Conservation (phyloP, 306 rosid genomes). For the Urtica urens region DNA sequence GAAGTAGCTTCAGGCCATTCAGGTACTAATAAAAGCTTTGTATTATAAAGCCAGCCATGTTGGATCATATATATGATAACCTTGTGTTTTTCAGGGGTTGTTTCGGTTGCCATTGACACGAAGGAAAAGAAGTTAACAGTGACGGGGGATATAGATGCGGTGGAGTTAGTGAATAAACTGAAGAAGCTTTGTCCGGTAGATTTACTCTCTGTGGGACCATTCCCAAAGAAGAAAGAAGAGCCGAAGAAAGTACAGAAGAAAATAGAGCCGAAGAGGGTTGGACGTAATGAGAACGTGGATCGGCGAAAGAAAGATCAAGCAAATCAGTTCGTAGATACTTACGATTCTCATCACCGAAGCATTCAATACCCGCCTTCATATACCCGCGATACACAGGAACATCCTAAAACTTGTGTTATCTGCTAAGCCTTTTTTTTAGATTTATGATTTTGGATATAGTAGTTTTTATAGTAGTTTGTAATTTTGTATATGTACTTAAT, state of each 20-base stretch:
- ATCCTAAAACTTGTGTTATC: too few species aligned
- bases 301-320: constrained; percentile 23
- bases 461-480: too few species aligned
- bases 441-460: too few species aligned
- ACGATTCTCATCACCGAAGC: not conserved
- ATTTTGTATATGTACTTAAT: too few species aligned
- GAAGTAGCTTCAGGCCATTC: constrained; percentile 46
- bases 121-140: constrained; percentile 58
- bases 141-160: constrained; percentile 61
- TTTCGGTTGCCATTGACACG: constrained; percentile 51
- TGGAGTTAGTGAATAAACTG: constrained; percentile 34
- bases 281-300: too few species aligned
- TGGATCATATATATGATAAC: not conserved
- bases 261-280: too few species aligned
- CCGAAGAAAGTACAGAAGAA: constrained; percentile 25
- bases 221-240: constrained; percentile 49
- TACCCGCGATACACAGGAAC: too few species aligned
- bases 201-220: constrained; percentile 69
- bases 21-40: too few species aligned
- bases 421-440: too few species aligned
- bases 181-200: constrained; percentile 42
- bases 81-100: constrained; percentile 66
- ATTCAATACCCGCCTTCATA: constrained; percentile 1
- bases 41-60: too few species aligned
- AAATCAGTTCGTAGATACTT: constrained; percentile 10